phyloP scores from a whole-genome alignment of 495 filamentous ascomycete genomes.

The Niebla homalea region DNA sequence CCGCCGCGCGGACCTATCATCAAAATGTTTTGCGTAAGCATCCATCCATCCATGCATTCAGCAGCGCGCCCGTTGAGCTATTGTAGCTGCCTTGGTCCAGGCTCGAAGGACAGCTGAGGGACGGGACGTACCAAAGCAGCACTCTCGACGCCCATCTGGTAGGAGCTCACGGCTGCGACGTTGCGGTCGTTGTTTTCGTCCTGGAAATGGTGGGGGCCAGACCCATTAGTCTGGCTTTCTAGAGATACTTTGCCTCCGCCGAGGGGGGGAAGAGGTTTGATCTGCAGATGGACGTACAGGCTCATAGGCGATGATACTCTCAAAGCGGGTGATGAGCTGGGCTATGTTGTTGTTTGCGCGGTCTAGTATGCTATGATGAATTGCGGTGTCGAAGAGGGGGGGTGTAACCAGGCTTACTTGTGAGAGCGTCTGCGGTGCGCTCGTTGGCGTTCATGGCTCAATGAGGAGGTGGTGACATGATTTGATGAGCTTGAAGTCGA shows the following conservation, averaged over 20 bases:
- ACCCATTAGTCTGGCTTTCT: too few species aligned
- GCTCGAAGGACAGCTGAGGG: background rate
- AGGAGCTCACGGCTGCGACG: conserved; percentile 42
- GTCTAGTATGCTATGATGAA: conserved; percentile 19
- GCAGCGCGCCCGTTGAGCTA: background rate
- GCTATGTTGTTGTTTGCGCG: conserved; percentile 41
- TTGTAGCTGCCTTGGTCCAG: background rate
- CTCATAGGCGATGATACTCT: conserved; percentile 45
- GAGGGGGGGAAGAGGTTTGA: background rate
- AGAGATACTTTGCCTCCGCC: too few species aligned
- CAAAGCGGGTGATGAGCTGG: conserved; percentile 46
- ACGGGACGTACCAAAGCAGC: conserved; percentile 40
- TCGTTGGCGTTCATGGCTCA: conserved; percentile 13
- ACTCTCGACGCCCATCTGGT: conserved; percentile 51
- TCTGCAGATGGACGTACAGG: conserved; percentile 27
- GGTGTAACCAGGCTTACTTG: conserved; percentile 3
- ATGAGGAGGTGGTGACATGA: too few species aligned
- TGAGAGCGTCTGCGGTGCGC: conserved; percentile 13
- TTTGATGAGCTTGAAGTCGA: too few species aligned
- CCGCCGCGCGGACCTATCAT: conserved; percentile 46
- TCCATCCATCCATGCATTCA: background rate
- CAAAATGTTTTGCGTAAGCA: background rate
- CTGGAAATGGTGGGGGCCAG: background rate
- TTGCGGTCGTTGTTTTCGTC: conserved; percentile 24
- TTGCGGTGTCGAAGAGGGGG: background rate